Percentiles rank a stretch among this genome's conserved stretches.
These are phyloP conservation scores for Pythium phragmiticola DNA, from an alignment of 352 stramenopile species.

Conservation along the genomic window DNA sequence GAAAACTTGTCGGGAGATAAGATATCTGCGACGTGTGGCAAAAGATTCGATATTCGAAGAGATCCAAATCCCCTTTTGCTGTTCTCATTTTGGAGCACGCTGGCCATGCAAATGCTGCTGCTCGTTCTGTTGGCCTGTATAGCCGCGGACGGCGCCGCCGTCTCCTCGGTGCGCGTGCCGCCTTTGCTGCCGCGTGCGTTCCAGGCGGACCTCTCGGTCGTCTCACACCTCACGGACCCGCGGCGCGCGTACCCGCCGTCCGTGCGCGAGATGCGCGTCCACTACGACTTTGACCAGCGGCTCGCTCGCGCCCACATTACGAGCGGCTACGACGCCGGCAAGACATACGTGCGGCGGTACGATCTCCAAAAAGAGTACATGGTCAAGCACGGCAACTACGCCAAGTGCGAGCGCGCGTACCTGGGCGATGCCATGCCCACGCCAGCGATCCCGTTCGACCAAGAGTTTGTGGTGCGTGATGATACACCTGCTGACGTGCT, in stretches of 20 bases:
- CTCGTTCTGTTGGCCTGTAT: background rate
- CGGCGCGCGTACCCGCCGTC: constrained; percentile 57
- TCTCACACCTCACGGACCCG: constrained; percentile 66
- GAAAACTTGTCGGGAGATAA: no score
- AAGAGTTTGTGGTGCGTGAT: constrained; percentile 46
- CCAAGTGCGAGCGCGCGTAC: constrained; percentile 71
- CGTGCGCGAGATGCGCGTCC: constrained; percentile 47
- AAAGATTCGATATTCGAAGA: constrained; percentile 6
- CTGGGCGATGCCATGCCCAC: constrained; percentile 61
- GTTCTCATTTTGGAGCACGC: background rate
- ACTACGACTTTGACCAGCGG: constrained; percentile 65
- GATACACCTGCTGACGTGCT: no score
- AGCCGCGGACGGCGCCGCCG: background rate
- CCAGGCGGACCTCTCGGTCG: constrained; percentile 46
- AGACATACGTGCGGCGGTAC: constrained; percentile 70
- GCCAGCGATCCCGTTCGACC: constrained; percentile 47
- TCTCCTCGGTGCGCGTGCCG: constrained; percentile 12
- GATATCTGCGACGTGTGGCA: constrained; percentile 15
- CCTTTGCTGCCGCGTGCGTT: constrained; percentile 57
- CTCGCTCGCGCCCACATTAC: constrained; percentile 60
- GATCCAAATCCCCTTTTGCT: background rate
- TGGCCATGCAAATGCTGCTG: background rate
- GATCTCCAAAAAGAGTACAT: constrained; percentile 74
- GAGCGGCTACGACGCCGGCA: constrained; percentile 61
- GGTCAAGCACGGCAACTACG: constrained; percentile 64